Conservation (phyloP, 805 yeast genomes). For the Kluyveromyces lactis region DNA sequence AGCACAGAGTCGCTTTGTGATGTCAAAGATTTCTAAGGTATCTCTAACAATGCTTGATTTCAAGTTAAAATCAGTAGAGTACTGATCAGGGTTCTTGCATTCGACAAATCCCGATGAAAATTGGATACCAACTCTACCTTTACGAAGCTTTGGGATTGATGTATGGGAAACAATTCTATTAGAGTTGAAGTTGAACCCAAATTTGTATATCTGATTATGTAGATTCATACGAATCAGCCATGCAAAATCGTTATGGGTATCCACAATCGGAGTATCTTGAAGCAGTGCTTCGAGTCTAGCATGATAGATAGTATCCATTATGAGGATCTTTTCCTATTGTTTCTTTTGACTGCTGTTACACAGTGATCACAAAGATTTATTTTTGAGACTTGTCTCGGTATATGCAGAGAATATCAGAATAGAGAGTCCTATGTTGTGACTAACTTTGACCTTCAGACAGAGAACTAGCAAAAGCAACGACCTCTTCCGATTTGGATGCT, state of each 20-base stretch:
- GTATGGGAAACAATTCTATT: slow-evolving; percentile 36
- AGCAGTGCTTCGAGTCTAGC: neutral
- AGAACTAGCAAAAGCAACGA: too few species aligned
- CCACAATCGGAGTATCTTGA: slow-evolving; percentile 33
- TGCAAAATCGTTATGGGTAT: slow-evolving; percentile 46
- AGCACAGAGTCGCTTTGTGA: slow-evolving; percentile 36
- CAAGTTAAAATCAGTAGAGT: slow-evolving; percentile 38
- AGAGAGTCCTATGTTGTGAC: too few species aligned
- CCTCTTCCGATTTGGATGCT: too few species aligned
- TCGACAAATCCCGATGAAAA: slow-evolving; percentile 44
- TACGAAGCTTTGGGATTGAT: slow-evolving; percentile 33
- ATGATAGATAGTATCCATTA: neutral
- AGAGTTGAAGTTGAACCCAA: slow-evolving; percentile 30
- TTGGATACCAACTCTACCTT: slow-evolving; percentile 42
- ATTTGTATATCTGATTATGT: slow-evolving; percentile 25
- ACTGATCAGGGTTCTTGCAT: slow-evolving; percentile 33
- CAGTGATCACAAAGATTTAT: too few species aligned
- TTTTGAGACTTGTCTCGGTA: too few species aligned
- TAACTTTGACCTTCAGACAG: too few species aligned
- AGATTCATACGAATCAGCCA: slow-evolving; percentile 38
- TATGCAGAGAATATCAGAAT: too few species aligned
- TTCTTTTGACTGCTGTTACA: too few species aligned
- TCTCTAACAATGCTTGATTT: slow-evolving; percentile 40
- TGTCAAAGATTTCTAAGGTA: slow-evolving; percentile 47
- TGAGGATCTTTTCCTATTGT: too few species aligned